phyloP scores from a whole-genome alignment of 2,329 filamentous ascomycete genomes.

The Fusarium sp. region DNA sequence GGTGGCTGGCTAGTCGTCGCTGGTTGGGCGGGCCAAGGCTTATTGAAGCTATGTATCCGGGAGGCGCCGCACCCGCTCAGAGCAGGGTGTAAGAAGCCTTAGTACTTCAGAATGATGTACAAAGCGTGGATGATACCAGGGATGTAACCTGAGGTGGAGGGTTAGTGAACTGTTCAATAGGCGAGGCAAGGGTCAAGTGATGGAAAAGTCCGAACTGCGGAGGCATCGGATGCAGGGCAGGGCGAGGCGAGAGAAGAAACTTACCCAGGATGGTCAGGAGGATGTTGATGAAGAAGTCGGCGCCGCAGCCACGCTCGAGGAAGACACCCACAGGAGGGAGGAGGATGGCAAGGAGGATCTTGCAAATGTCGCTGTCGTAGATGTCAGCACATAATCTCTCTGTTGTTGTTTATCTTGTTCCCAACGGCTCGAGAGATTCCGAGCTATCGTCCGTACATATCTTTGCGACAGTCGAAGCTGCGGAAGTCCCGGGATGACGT shows the following conservation, averaged over 20 bases:
- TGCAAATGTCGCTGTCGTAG: constrained; percentile 63
- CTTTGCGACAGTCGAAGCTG: constrained; percentile 10
- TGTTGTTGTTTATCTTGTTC: constrained; percentile 1
- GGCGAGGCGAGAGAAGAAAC: constrained; percentile 29
- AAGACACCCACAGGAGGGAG: constrained; percentile 92
- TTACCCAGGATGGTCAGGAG: constrained; percentile 78
- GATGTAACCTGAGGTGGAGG: constrained; percentile 60
- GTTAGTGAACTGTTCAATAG: constrained; percentile 27
- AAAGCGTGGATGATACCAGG: constrained; percentile 92
- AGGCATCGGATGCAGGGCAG: constrained; percentile 51
- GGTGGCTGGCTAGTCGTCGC: constrained; percentile 20
- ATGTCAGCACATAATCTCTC: constrained; percentile 16
- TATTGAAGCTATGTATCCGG: constrained; percentile 19
- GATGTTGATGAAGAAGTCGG: constrained; percentile 92
- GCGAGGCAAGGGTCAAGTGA: not conserved
- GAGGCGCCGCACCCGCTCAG: constrained; percentile 23
- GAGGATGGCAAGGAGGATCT: constrained; percentile 85
- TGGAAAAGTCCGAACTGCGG: constrained; percentile 39
- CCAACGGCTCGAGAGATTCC: not conserved
- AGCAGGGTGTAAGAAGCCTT: constrained; percentile 47
- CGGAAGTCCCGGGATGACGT: constrained; percentile 39
- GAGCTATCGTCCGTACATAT: not conserved
- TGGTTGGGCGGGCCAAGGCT: constrained; percentile 28
- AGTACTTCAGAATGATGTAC: constrained; percentile 94
- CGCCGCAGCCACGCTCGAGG: constrained; percentile 89